Evolutionary conservation across 257 asterid genomes (phyloP).

Genomic region (Agastache rugosa): DNA sequence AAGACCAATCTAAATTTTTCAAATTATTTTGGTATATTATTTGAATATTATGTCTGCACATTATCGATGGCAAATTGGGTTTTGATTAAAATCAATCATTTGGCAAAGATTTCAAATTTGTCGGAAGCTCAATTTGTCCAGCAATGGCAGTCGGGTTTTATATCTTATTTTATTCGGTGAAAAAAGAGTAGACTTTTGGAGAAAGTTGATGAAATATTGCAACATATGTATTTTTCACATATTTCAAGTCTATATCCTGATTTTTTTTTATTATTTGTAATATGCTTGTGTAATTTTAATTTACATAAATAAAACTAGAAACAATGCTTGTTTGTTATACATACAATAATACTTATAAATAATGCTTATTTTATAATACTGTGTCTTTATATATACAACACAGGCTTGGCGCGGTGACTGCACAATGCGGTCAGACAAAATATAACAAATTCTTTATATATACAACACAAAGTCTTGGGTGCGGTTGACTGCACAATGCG

Average conservation of each 20-base stretch:
- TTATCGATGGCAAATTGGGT: slow-evolving; percentile 28
- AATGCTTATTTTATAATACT: too few relatives aligned
- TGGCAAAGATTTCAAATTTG: slow-evolving; percentile 36
- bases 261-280: neutral
- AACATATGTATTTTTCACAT: neutral
- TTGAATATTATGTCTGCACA: slow-evolving; percentile 22
- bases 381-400: too few relatives aligned
- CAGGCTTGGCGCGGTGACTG: too few relatives aligned
- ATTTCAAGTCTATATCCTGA: neutral
- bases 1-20: slow-evolving; percentile 36
- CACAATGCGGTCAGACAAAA: too few relatives aligned
- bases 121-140: slow-evolving; percentile 34
- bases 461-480: too few relatives aligned
- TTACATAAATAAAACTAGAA: too few relatives aligned
- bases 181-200: neutral
- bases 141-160: slow-evolving; percentile 16
- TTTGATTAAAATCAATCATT: slow-evolving; percentile 38
- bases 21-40: slow-evolving; percentile 28
- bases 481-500: too few relatives aligned
- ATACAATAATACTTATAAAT: too few relatives aligned
- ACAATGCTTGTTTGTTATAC: too few relatives aligned
- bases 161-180: neutral
- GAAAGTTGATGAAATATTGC: neutral
- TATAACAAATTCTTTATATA: too few relatives aligned
- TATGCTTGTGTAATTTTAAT: too few relatives aligned